These are phyloP conservation scores for Termitomyces eurrhizus DNA, from an alignment of 768 basidiomycete species.

Conservation along the genomic window DNA sequence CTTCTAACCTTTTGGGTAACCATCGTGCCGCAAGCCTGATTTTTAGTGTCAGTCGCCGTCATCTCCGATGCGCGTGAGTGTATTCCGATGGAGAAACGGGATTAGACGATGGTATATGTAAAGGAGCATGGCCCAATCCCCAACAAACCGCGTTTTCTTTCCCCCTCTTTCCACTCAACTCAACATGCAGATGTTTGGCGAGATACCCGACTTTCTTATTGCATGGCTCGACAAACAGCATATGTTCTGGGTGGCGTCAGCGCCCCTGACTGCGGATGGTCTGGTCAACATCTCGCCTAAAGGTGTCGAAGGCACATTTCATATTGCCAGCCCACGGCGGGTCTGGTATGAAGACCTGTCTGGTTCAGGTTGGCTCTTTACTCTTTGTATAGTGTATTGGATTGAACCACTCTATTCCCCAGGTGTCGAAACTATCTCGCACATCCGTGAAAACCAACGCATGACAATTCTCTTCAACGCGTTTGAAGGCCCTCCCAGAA, in stretches of 20 bases:
- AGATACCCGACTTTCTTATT: slow-evolving; percentile 50
- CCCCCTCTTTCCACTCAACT: neutral
- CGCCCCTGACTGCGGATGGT: slow-evolving; percentile 52
- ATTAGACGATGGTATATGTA: slow-evolving; percentile 14
- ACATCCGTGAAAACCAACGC: slow-evolving; percentile 60
- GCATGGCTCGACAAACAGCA: slow-evolving; percentile 62
- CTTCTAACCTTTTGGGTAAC: slow-evolving; percentile 4
- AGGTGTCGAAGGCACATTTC: slow-evolving; percentile 59
- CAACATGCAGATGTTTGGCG: slow-evolving; percentile 54
- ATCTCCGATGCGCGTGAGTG: slow-evolving; percentile 14
- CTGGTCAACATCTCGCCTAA: slow-evolving; percentile 72
- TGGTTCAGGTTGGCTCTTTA: slow-evolving; percentile 53
- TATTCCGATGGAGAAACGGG: slow-evolving; percentile 20
- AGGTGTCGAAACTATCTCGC: slow-evolving; percentile 41
- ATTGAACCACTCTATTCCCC: neutral
- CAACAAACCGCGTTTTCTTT: neutral
- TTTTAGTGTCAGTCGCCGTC: slow-evolving; percentile 9
- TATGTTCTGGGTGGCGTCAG: slow-evolving; percentile 70
- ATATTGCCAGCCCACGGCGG: slow-evolving; percentile 45
- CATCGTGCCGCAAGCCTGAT: slow-evolving; percentile 13
- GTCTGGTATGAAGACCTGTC: slow-evolving; percentile 78
- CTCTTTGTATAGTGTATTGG: neutral
- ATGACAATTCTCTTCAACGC: slow-evolving; percentile 61
- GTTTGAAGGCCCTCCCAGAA: slow-evolving; percentile 57
- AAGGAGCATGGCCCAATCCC: slow-evolving; percentile 7